Base-by-base conservation (phyloP, 2,329 filamentous ascomycete species). In the Colletotrichum zoysiae region DNA sequence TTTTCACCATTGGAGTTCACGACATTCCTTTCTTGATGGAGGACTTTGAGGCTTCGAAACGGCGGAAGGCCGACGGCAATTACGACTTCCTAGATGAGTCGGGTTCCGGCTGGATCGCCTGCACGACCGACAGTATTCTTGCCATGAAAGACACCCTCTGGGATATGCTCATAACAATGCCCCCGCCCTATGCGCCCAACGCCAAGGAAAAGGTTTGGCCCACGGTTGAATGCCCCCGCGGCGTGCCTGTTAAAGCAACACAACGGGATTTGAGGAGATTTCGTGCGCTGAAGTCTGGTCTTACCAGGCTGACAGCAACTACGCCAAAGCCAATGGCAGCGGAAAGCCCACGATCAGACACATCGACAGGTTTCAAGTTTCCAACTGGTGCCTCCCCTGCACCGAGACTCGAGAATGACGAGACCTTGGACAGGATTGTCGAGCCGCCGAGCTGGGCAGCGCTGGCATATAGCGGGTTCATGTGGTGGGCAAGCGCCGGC, bases 1-100 rank as follows among this genome's bases (percentile, higher is more conserved):
- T 99, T n/a, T 99, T 98, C 83, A 95, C 92, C 64, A 89, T 99
- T 71, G 96, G 96, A 61, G 91, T 99, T 20, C 93, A 97, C 80
- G 96, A 99, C 78, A 97, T 99, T 61, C 89, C 93, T 6, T 90
- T 92, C 68, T 86, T 98, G 6, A 86, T 91, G 75, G 85, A 90
- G 67, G 87, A 92, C 74, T 86, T 86, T n/a, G 83, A 86, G 33
- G 82, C 83, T 2, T 81, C 81, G 59, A 84, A 83, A 78, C 80
- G 77, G 74, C 78, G 78, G n/a, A 78, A 80, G 44, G 78, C 76
- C 53, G 79, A 82, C 55, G 57, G 75, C 68, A 79, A 81, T 57
- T 79, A 79, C 53, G 79, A 80, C 14, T 78, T 81, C 20, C 81
- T 82, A 46, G 86, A 85, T 33, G 86, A 89, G 53, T 79, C 82